Evolutionary conservation across 768 basidiomycete species (phyloP).

Genomic region (Amanita exitialis): DNA sequence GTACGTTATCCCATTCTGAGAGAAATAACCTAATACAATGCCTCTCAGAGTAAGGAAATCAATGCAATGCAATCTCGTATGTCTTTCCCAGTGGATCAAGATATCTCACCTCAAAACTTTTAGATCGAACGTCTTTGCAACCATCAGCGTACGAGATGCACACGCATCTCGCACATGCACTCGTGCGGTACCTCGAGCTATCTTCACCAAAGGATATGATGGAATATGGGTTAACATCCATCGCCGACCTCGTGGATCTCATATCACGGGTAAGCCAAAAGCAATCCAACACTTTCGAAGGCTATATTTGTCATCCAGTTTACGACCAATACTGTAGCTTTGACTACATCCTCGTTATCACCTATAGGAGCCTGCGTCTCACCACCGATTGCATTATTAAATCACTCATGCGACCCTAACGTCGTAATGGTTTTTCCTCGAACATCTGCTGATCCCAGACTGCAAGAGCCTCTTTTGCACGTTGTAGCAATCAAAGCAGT

Average conservation of each 20-base stretch:
- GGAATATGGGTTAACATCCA: constrained; percentile 43
- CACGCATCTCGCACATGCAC: constrained; percentile 61
- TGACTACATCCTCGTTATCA: constrained; percentile 67
- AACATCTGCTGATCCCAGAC: constrained; percentile 19
- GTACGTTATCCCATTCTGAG: constrained; percentile 26
- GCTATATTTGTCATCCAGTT: constrained; percentile 42
- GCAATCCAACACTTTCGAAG: background rate
- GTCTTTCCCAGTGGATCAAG: constrained; percentile 15
- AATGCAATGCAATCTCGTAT: constrained; percentile 69
- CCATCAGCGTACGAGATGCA: constrained; percentile 43
- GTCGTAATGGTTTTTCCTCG: constrained; percentile 88
- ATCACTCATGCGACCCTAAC: constrained; percentile 86
- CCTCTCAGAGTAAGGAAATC: constrained; percentile 47
- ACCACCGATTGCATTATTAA: constrained; percentile 70
- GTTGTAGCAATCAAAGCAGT: constrained; percentile 67
- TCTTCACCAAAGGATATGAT: constrained; percentile 48
- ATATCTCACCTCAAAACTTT: background rate
- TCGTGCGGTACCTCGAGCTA: constrained; percentile 62
- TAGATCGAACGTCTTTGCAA: constrained; percentile 50
- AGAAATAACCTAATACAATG: background rate
- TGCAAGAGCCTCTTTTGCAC: constrained; percentile 55
- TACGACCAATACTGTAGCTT: constrained; percentile 82
- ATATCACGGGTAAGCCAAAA: constrained; percentile 53
- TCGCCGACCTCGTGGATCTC: constrained; percentile 56
- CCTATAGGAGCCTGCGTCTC: constrained; percentile 83